Evolutionary conservation across 345 rosid genomes (phyloP), one percentile per base, ranked within the genome.

Genomic region (Eucalyptus tenuipes): DNA sequence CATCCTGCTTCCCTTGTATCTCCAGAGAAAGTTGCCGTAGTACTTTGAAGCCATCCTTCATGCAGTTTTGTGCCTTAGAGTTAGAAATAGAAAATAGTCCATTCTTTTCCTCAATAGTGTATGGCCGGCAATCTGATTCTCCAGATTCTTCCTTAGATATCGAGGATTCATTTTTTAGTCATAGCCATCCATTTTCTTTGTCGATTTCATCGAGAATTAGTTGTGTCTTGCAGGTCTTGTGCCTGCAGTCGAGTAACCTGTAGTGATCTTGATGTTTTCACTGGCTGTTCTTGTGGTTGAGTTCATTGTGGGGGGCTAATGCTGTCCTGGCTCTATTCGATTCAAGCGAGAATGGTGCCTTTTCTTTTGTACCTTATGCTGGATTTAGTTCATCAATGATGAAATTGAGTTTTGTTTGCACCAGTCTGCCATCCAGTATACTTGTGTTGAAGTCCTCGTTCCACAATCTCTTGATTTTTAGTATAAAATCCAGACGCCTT

Each of bases 1-100:
- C 93, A 90, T 85, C 95, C 97, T 66, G 93, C 96, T 64, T 91
- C 97, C n/a, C 64, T 93, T 48, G 91, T 96, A 49, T 95, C 99
- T 12, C 95, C 92, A 15, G 99, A 96, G 95, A 97, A 98, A 92
- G 99, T 95, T 84, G 99, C 98, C 48, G 89, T 92, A 31, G 96
- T 96, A 86, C 96, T 98, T 80, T 96, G 92, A 96, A 84, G 88
- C 91, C 45, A 71, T 87, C 89, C 88, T 87, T 71, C 87, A 91
- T 37, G 71, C 85, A 88, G 82, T 91, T 94, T 94, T 93, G 95
- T 85, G 94, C 88, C 86, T 7, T 90, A 91, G 94, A 90, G 91
- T 85, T 91, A 49, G 87, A 81, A 31, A 81, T 91, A 86, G 87
- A 57, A 61, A 90, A 87, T 89, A 88, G 88, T 55, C 88, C 87